A percentile compares a stretch with the other conserved stretches of the same genome.
Evolutionary conservation across 2,329 filamentous ascomycete species (phyloP).

Genomic region (Fusarium coffeatum): DNA sequence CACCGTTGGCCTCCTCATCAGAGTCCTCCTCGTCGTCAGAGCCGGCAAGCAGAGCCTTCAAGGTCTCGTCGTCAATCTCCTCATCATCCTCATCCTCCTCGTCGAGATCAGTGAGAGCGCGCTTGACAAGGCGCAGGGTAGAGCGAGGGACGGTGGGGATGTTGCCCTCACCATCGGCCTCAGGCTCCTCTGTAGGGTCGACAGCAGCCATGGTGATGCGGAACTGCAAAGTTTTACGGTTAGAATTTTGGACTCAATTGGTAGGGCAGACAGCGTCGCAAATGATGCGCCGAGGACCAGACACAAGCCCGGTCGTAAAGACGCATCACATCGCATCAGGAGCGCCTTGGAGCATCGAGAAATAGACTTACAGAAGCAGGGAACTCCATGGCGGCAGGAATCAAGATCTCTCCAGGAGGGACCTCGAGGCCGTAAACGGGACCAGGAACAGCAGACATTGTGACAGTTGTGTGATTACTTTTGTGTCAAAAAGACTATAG

Average conservation of each 20-base stretch:
- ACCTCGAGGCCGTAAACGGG: constrained; percentile 94
- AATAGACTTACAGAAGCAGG: constrained; percentile 79
- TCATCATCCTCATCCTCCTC: constrained; percentile 71
- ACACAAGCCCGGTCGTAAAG: neutral
- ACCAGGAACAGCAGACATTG: constrained; percentile 72
- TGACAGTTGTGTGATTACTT: constrained; percentile 38
- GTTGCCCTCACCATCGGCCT: constrained; percentile 72
- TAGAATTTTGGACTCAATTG: constrained; percentile 10
- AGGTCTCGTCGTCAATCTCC: constrained; percentile 75
- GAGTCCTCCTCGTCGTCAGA: constrained; percentile 65
- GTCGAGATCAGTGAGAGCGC: constrained; percentile 69
- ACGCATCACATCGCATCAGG: neutral
- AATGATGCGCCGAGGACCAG: constrained; percentile 9
- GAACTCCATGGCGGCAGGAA: constrained; percentile 82
- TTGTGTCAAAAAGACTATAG: constrained; percentile 2
- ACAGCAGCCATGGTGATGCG: constrained; percentile 99
- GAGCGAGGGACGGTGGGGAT: constrained; percentile 75
- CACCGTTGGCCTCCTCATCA: constrained; percentile 77
- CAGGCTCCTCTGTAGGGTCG: constrained; percentile 83
- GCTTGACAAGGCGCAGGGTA: constrained; percentile 90
- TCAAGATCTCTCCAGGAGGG: constrained; percentile 83
- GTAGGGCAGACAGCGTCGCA: constrained; percentile 19
- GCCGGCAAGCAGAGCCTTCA: constrained; percentile 64
- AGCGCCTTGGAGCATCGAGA: neutral
- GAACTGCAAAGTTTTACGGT: constrained; percentile 69